Conservation (phyloP, 768 basidiomycete species). For the Pluteus cervinus region DNA sequence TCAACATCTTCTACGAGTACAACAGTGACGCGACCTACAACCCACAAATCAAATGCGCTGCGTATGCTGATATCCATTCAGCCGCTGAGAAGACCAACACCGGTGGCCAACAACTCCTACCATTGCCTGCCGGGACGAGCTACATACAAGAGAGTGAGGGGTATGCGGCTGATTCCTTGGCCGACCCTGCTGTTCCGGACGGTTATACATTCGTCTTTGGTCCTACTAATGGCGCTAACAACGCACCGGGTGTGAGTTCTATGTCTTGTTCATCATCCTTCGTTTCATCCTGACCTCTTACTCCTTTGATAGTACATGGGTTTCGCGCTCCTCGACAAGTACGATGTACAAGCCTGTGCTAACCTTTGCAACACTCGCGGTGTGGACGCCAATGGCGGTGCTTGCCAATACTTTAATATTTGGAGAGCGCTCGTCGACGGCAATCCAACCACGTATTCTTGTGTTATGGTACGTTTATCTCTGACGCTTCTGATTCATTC, state of each 20-base stretch:
- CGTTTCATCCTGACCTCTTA: neutral
- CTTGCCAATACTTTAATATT: slow-evolving; percentile 48
- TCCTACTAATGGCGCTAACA: slow-evolving; percentile 40
- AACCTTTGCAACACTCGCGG: slow-evolving; percentile 37
- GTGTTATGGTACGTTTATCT: slow-evolving; percentile 34
- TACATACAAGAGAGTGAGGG: slow-evolving; percentile 40
- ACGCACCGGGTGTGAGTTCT: slow-evolving; percentile 33
- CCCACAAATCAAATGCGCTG: slow-evolving; percentile 43
- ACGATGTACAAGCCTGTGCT: slow-evolving; percentile 43
- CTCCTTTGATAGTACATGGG: slow-evolving; percentile 39
- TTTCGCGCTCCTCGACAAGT: slow-evolving; percentile 42
- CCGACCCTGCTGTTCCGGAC: slow-evolving; percentile 28
- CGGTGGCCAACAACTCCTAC: slow-evolving; percentile 36
- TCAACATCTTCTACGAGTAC: slow-evolving; percentile 45
- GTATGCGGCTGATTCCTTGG: slow-evolving; percentile 29
- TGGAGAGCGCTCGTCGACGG: slow-evolving; percentile 44
- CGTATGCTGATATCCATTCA: slow-evolving; percentile 37
- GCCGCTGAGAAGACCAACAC: slow-evolving; percentile 39
- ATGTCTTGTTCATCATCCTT: neutral
- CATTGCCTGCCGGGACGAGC: slow-evolving; percentile 28
- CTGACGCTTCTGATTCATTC: neutral
- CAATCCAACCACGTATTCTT: slow-evolving; percentile 41
- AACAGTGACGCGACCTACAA: slow-evolving; percentile 32
- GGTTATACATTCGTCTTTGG: slow-evolving; percentile 36
- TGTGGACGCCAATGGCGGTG: slow-evolving; percentile 35